phyloP scores from a whole-genome alignment of 139 green algal genomes.

The Chlamydomonas urium region DNA sequence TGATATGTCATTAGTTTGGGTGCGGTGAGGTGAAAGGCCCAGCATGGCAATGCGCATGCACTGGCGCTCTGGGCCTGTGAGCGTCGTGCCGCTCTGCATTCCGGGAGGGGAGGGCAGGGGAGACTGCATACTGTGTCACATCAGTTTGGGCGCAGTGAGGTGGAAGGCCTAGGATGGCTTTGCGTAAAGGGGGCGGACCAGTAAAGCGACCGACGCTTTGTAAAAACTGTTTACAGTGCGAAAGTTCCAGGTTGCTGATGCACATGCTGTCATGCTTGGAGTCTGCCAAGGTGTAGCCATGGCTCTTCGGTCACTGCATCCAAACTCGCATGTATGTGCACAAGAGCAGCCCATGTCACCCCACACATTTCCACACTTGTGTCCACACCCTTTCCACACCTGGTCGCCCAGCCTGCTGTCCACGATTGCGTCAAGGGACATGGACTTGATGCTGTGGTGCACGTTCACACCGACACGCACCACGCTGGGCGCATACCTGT shows the following conservation, averaged over 20 bases:
- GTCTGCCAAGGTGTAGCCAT: neutral
- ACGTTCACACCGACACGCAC: slow-evolving; percentile 71
- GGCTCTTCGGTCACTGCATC: no score
- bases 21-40: neutral
- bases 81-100: neutral
- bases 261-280: neutral
- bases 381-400: neutral
- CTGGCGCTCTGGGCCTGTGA: slow-evolving; percentile 17
- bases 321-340: neutral
- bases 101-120: neutral
- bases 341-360: neutral
- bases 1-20: neutral
- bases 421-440: slow-evolving; percentile 67
- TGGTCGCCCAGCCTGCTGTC: slow-evolving; percentile 19
- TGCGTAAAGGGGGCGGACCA: no score
- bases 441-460: slow-evolving; percentile 66
- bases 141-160: neutral
- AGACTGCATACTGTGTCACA: neutral
- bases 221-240: neutral
- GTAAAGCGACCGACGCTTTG: no score
- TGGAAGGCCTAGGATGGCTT: slow-evolving; percentile 47
- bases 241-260: neutral
- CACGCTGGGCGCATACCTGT: slow-evolving; percentile 55
- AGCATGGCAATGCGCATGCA: slow-evolving; percentile 55
- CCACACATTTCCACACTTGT: neutral